Percentiles rank a stretch among this genome's conserved stretches.
Conservation (phyloP, 179 eudicot species). For the Spinacia oleracea region DNA sequence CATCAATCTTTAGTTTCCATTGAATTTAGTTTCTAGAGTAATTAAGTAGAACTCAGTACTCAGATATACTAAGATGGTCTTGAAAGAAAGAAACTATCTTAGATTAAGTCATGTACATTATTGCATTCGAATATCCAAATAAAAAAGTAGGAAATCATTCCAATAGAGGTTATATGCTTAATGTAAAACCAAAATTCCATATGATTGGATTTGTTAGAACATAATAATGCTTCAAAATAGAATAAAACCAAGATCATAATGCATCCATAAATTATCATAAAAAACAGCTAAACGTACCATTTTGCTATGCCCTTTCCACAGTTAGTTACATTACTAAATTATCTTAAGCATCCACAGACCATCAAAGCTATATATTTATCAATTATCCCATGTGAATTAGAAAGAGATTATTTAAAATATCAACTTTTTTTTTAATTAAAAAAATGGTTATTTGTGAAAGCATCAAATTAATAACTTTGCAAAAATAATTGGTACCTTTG, state of each 20-base stretch:
- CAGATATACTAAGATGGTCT: too few species aligned
- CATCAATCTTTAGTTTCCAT: too few species aligned
- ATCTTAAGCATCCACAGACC: background rate
- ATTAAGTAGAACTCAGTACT: too few species aligned
- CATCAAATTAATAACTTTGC: constrained; percentile 11
- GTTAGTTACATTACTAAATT: background rate
- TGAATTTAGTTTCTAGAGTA: too few species aligned
- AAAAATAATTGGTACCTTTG: constrained; percentile 7
- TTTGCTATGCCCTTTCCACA: background rate
- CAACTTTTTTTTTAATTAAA: background rate
- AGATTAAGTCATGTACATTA: too few species aligned
- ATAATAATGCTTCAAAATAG: constrained; percentile 15
- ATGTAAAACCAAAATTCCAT: background rate
- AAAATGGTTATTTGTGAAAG: background rate
- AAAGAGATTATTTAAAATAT: constrained; percentile 1
- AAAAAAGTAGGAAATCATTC: background rate
- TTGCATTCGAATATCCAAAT: background rate
- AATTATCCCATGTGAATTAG: constrained; percentile 10
- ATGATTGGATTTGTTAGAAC: constrained; percentile 19
- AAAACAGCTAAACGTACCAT: constrained; percentile 20
- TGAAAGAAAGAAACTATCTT: too few species aligned
- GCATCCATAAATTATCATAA: background rate
- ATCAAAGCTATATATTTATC: background rate
- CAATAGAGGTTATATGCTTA: background rate
- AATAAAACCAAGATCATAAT: constrained; percentile 12